A percentile compares a stretch with the other conserved stretches of the same genome.
Conservation (phyloP, 306 rosid species). For the Fragaria iinumae region DNA sequence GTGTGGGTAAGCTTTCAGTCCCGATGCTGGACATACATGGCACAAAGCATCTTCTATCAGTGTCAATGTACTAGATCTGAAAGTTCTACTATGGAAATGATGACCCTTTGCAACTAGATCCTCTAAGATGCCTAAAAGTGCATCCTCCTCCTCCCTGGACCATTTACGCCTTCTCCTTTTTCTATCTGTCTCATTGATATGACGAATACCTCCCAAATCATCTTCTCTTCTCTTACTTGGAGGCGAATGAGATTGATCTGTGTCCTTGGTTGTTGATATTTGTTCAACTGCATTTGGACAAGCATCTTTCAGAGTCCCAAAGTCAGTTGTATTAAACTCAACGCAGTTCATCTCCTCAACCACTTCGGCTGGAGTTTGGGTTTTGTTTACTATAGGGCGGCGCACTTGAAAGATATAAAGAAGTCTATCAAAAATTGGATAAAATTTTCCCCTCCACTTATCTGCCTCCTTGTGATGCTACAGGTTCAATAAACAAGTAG, state of each 20-base stretch:
- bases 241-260: background rate
- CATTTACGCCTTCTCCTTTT: conserved; percentile 12
- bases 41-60: conserved; percentile 6
- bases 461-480: conserved; percentile 20
- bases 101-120: conserved; percentile 18
- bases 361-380: background rate
- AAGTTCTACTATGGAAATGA: background rate
- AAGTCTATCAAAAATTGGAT: conserved; percentile 13
- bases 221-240: conserved; percentile 9
- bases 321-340: background rate
- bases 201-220: background rate
- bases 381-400: background rate
- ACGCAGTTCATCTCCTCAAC: background rate
- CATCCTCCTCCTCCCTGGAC: conserved; percentile 21
- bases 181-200: background rate
- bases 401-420: background rate
- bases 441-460: conserved; percentile 6
- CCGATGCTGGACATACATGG: conserved; percentile 12
- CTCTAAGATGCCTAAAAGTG: conserved; percentile 19
- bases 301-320: background rate
- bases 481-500: background rate
- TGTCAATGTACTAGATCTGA: conserved; percentile 20
- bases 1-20: conserved; percentile 21
- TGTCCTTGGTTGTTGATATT: background rate
- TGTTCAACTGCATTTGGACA: conserved; percentile 8